Percentiles rank a stretch among this genome's conserved stretches.
These are phyloP conservation scores for Elongisporangium anandrum DNA, from an alignment of 352 stramenopile genomes.

Conservation along the genomic window DNA sequence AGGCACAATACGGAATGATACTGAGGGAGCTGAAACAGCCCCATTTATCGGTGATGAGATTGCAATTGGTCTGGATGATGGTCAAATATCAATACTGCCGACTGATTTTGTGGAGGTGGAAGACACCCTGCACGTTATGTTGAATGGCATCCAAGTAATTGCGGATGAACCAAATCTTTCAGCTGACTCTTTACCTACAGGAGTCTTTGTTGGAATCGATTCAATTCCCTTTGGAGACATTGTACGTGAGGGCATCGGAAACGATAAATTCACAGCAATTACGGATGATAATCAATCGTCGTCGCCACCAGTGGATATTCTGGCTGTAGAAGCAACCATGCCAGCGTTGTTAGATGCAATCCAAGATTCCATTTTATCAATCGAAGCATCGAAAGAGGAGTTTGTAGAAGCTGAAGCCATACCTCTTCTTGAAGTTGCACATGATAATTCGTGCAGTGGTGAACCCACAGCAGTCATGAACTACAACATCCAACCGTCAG, in stretches of 20 bases:
- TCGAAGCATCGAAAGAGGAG: not conserved
- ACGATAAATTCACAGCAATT: not conserved
- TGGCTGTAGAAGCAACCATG: not conserved
- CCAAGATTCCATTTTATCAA: not conserved
- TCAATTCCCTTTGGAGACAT: not conserved
- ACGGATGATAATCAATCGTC: too few species aligned
- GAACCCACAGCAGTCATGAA: too few species aligned
- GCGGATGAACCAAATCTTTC: too few species aligned
- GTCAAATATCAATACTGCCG: too few species aligned
- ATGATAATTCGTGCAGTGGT: too few species aligned
- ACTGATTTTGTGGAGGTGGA: too few species aligned
- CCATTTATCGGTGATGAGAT: not conserved
- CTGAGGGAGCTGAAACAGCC: not conserved
- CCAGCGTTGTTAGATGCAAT: not conserved
- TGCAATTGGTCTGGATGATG: not conserved
- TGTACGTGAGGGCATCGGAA: not conserved
- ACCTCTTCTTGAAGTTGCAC: too few species aligned
- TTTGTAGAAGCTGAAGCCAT: not conserved
- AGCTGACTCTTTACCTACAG: not conserved
- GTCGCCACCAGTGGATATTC: not conserved
- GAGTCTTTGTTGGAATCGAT: too few species aligned
- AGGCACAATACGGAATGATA: not conserved
- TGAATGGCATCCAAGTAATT: too few species aligned
- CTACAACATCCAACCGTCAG: not conserved
- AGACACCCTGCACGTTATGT: too few species aligned